Percentiles rank a stretch among this genome's conserved stretches.
Evolutionary conservation across 805 yeast genomes (phyloP).

Genomic region (Ogataea neopini): DNA sequence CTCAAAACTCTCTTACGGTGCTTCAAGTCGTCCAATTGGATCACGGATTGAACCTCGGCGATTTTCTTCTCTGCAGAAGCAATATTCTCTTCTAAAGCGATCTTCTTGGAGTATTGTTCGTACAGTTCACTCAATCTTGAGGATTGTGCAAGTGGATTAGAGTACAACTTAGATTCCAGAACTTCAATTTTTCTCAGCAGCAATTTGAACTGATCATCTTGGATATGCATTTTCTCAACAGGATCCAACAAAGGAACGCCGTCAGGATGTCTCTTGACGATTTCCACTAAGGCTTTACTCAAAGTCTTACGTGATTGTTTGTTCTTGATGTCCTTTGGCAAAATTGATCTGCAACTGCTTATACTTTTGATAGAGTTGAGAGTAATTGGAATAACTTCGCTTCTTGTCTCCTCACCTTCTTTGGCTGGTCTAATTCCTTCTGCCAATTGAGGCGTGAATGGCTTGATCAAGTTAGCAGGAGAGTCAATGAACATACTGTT

Average conservation of each 20-base stretch:
- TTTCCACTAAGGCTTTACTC: constrained; percentile 76
- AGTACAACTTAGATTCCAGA: constrained; percentile 67
- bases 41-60: constrained; percentile 82
- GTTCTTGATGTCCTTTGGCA: constrained; percentile 75
- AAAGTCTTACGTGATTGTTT: constrained; percentile 56
- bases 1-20: constrained; percentile 91
- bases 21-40: constrained; percentile 91
- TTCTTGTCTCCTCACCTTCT: constrained; percentile 67
- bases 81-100: constrained; percentile 58
- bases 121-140: constrained; percentile 63
- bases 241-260: constrained; percentile 94
- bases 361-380: constrained; percentile 71
- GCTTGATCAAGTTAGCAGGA: constrained; percentile 78
- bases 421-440: constrained; percentile 86
- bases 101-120: constrained; percentile 63
- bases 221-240: constrained; percentile 84
- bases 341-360: constrained; percentile 75
- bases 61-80: constrained; percentile 64
- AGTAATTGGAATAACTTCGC: constrained; percentile 84
- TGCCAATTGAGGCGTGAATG: constrained; percentile 75
- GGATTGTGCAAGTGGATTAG: constrained; percentile 68
- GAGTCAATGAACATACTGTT: constrained; percentile 77
- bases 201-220: constrained; percentile 65
- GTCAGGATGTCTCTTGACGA: constrained; percentile 80
- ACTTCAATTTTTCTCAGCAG: constrained; percentile 79